A percentile compares a stretch with the other conserved stretches of the same genome.
These are phyloP conservation scores for Ogataea minuta DNA, from an alignment of 805 yeast species.

Conservation along the genomic window DNA sequence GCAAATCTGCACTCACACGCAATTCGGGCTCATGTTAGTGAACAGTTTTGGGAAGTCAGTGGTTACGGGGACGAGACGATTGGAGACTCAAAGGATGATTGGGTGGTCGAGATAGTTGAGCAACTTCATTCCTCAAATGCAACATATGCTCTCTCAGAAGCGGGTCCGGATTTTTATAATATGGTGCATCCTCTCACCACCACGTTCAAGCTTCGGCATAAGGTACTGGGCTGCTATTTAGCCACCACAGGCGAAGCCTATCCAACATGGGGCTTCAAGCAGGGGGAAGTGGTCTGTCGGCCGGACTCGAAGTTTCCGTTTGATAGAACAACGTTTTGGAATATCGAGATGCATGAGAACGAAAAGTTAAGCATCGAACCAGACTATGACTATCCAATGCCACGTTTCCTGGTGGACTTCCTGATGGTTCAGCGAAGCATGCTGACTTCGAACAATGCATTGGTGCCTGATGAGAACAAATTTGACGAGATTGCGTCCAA, in stretches of 20 bases:
- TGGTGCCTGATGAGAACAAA: constrained; percentile 73
- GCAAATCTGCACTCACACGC: constrained; percentile 73
- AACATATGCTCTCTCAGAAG: constrained; percentile 27
- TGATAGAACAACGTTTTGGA: constrained; percentile 79
- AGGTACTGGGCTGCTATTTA: constrained; percentile 73
- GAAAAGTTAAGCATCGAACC: constrained; percentile 39
- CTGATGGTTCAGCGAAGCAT: constrained; percentile 71
- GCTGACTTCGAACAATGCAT: constrained; percentile 82
- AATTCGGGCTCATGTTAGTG: constrained; percentile 59
- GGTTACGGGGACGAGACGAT: constrained; percentile 64
- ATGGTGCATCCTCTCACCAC: constrained; percentile 79
- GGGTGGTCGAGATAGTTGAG: constrained; percentile 69
- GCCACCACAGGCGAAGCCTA: constrained; percentile 77
- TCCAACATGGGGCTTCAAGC: constrained; percentile 98
- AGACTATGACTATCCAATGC: constrained; percentile 41
- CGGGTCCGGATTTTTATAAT: constrained; percentile 41
- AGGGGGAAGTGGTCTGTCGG: constrained; percentile 82
- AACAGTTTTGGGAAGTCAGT: constrained; percentile 55
- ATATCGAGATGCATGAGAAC: constrained; percentile 67
- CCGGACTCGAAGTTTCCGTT: constrained; percentile 34
- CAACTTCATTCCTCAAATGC: constrained; percentile 39
- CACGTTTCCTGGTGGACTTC: constrained; percentile 65
- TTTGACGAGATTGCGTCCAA: constrained; percentile 66
- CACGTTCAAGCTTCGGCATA: constrained; percentile 71
- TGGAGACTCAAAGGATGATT: constrained; percentile 75